These are phyloP conservation scores for Rugonectria rugulosa DNA, from an alignment of 2,329 filamentous ascomycete genomes.

Conservation along the genomic window DNA sequence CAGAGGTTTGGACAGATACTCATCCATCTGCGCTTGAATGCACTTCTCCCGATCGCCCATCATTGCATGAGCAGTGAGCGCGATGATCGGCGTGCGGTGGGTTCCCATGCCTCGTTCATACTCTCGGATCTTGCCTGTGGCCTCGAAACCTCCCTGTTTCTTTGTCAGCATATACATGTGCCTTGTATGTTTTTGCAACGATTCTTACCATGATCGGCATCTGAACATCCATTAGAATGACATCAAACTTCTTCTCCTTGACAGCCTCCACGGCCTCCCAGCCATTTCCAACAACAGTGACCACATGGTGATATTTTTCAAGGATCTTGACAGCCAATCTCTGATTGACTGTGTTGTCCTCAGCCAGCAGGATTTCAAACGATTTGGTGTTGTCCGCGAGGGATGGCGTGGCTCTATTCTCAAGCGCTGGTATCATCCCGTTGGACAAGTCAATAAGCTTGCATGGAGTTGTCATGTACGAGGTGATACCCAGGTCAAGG, in stretches of 20 bases:
- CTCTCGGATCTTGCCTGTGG: slow-evolving; percentile 94
- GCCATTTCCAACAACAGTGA: slow-evolving; percentile 94
- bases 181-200: background rate
- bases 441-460: slow-evolving; percentile 93
- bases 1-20: slow-evolving; percentile 95
- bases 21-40: slow-evolving; percentile 98
- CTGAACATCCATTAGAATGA: slow-evolving; percentile 98
- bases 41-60: slow-evolving; percentile 97
- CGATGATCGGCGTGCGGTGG: slow-evolving; percentile 92
- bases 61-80: slow-evolving; percentile 97
- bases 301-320: slow-evolving; percentile 93
- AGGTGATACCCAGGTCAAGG: slow-evolving; percentile 94
- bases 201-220: slow-evolving; percentile 95
- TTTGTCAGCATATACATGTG: slow-evolving; percentile 44
- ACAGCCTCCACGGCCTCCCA: slow-evolving; percentile 92
- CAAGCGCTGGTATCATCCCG: slow-evolving; percentile 92
- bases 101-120: slow-evolving; percentile 85
- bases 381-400: slow-evolving; percentile 94
- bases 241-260: slow-evolving; percentile 91
- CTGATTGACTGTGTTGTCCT: slow-evolving; percentile 98
- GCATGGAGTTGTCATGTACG: slow-evolving; percentile 98
- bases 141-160: slow-evolving; percentile 89
- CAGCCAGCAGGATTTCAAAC: slow-evolving; percentile 92
- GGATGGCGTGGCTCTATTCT: slow-evolving; percentile 89
- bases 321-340: slow-evolving; percentile 95